Conservation (phyloP, 78 protist species). For the Ministeria vibrans region DNA sequence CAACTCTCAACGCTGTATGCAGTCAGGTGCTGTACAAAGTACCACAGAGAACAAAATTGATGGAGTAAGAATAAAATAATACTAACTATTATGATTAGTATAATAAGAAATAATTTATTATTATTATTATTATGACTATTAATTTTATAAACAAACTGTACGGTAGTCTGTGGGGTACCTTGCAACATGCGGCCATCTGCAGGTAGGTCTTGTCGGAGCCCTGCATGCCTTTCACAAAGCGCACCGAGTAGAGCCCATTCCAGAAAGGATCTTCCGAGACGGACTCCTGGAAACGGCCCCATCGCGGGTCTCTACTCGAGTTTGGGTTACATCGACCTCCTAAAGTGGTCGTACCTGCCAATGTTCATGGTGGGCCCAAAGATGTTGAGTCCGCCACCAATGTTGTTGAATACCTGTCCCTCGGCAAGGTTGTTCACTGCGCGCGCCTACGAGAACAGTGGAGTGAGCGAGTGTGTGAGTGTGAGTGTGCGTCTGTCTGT, state of each 20-base stretch:
- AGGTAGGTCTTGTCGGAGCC: neutral
- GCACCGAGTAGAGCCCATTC: constrained; percentile 1
- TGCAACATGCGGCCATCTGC: neutral
- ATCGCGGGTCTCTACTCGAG: neutral
- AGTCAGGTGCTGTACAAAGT: neutral
- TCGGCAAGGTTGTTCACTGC: neutral
- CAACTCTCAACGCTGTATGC: neutral
- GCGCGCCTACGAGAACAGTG: no score
- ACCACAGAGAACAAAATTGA: no score
- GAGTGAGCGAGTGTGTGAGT: neutral
- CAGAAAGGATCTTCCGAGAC: constrained; percentile 8
- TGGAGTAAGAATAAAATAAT: no score
- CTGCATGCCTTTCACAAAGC: neutral
- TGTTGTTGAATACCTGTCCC: neutral
- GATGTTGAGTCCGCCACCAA: neutral
- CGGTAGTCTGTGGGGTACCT: no score
- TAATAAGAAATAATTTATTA: no score
- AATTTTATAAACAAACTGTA: no score
- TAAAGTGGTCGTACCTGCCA: no score
- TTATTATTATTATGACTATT: no score
- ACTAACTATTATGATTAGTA: no score
- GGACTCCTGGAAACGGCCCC: constrained; percentile 9
- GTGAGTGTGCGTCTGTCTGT: neutral
- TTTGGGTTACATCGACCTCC: no score
- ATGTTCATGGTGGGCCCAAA: constrained; percentile 15